Evolutionary conservation across 1,139 yeast species (phyloP), one percentile per base, ranked within the genome.

Genomic region (Pichia sp.): DNA sequence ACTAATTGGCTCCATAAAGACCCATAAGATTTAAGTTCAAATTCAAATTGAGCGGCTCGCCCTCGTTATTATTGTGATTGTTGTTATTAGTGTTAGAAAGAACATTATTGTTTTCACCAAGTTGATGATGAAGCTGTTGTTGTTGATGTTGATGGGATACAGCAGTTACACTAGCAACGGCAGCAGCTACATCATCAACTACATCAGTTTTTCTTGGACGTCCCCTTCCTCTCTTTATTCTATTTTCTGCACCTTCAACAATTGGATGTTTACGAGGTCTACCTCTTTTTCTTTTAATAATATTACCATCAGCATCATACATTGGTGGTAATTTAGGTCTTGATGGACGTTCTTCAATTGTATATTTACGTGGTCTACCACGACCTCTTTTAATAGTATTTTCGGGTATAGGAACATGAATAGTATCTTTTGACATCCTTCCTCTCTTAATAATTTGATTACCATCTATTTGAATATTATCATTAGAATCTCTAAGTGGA

Each of bases 271-370:
- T 47, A 16, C 49, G 35, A 7, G 51, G 51, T 32, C 51, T 37
- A 6, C 51, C 51, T 11, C 51, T 28, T 26, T 47, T 47, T 12
- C 51, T 40, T 24, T 42, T 45, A 8, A 47, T 35, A 1, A 42
- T 10, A 24, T 45, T 45, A 7, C 51, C 51, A 4, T 47, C 24
- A 7, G 31, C 43, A 31, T 47, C 51, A 29, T 39, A 42, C 6
- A 45, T 10, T 8, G 51, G 46, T 2, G 51, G 51, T 11, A 47
- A 28, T 37, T 47, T 47, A 3, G 51, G 51, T 12, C 51, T 37
- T 22, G 51, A 45, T 7, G 51, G 51, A 23, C 51, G 34, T n/a
- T 40, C 36, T 27, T 47, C 51, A 29, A 45, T 32, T 9, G 45
- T 41, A 23, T 45, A 47, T 24, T 47, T 44, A 7, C 51, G 29